Evolutionary conservation across 257 asterid genomes (phyloP), one percentile per base, ranked within the genome.

Genomic region (Galeopsis tetrahit): DNA sequence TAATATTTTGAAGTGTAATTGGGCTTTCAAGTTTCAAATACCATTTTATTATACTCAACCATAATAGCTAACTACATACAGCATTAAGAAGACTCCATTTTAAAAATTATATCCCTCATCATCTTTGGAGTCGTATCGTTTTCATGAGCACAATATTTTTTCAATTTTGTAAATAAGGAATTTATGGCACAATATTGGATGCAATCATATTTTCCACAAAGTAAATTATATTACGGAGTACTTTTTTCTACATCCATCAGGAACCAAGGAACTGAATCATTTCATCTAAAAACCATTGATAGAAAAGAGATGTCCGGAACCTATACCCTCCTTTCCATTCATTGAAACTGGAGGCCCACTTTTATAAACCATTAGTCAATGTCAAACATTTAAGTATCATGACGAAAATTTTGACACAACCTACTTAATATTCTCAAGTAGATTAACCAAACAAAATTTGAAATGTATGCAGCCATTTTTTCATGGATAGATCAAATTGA

Each of bases 391-490:
- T 58, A 13, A 44, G 39, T 66, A 44, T 44, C 13, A n/a, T 31
- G 33, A 28, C 21, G 38, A 65, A 44, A 28, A 0, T 40, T 36
- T 6, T 40, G 15, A 40, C 4, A 4, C 14, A 4, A 8, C 35
- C n/a, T 17, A 33, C 13, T n/a, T 62, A 34, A 60, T 60, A 21
- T 62, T 42, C 63, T 60, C 66, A 60, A 32, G 8, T 11, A 60
- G 44, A 60, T 60, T 5, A 60, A 35, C 66, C 44, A 13, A 34
- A 35, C 39, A 36, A n/a, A 15, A 34, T 38, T 10, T 60, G 13
- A 39, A 38, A 7, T 39, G 31, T 4, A 17, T 21, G 38, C 53
- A 63, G 68, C 52, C 40, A 15, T 63, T 3, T 40, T 40, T 11
- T 43, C 15, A 15, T 32, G 52, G 8, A 14, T 8, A 38, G 17